A percentile compares a stretch with the other conserved stretches of the same genome.
Conservation (phyloP, 2,329 filamentous ascomycete genomes). For the Diplodia intermedia region DNA sequence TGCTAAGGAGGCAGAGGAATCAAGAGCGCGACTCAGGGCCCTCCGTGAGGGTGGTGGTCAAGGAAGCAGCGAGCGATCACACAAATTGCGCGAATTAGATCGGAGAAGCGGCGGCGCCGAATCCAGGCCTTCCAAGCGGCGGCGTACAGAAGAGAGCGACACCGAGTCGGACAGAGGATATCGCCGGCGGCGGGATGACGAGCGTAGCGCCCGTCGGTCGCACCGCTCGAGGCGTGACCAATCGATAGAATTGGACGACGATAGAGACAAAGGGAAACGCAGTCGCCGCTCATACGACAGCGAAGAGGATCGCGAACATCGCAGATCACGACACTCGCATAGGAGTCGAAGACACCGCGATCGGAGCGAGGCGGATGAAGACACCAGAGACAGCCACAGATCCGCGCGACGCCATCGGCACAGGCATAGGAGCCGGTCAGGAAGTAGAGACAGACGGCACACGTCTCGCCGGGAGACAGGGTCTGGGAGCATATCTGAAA, state of each 20-base stretch:
- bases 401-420: slow-evolving; percentile 31
- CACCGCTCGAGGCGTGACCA: slow-evolving; percentile 34
- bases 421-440: slow-evolving; percentile 15
- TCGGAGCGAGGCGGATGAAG: slow-evolving; percentile 19
- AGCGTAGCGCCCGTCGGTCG: slow-evolving; percentile 23
- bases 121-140: slow-evolving; percentile 28
- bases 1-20: slow-evolving; percentile 83
- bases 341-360: slow-evolving; percentile 33
- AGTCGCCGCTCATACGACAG: slow-evolving; percentile 34
- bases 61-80: slow-evolving; percentile 45
- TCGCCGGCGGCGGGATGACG: slow-evolving; percentile 39
- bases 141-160: slow-evolving; percentile 35
- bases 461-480: slow-evolving; percentile 6
- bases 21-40: slow-evolving; percentile 70
- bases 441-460: slow-evolving; percentile 23
- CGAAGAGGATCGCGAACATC: slow-evolving; percentile 33
- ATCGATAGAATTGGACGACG: slow-evolving; percentile 30
- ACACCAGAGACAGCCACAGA: slow-evolving; percentile 32
- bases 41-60: slow-evolving; percentile 42
- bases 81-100: slow-evolving; percentile 3
- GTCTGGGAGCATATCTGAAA: slow-evolving; percentile 5
- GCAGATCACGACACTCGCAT: slow-evolving; percentile 37
- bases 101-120: slow-evolving; percentile 7
- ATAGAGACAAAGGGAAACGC: slow-evolving; percentile 34
- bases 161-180: slow-evolving; percentile 36